phyloP scores from a whole-genome alignment of 2,329 filamentous ascomycete species.

The Ambrosiella cleistominuta region DNA sequence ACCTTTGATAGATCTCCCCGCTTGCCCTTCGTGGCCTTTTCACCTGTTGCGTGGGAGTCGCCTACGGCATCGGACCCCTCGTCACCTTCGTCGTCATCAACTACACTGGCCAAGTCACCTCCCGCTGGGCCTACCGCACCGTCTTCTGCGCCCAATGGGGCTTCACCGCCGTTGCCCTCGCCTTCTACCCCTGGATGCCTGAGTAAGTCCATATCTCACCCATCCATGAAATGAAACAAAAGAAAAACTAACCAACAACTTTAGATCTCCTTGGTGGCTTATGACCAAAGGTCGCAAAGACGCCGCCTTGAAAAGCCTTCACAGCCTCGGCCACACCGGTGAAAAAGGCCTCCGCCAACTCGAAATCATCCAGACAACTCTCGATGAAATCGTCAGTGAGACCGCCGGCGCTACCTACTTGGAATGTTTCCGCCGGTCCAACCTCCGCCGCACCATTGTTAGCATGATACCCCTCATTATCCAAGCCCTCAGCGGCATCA shows the following conservation, averaged over 20 bases:
- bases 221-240: too few relatives aligned
- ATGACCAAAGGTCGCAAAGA: constrained; percentile 19
- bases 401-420: constrained; percentile 22
- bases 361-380: constrained; percentile 15
- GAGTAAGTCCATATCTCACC: constrained; percentile 15
- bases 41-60: constrained; percentile 18
- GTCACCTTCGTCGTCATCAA: constrained; percentile 20
- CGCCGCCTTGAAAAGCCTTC: constrained; percentile 21
- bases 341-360: neutral
- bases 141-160: constrained; percentile 19
- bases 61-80: constrained; percentile 20
- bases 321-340: constrained; percentile 15
- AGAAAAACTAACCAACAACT: neutral
- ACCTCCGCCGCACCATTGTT: constrained; percentile 16
- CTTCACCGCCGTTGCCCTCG: constrained; percentile 18
- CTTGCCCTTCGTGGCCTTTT: constrained; percentile 18
- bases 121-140: constrained; percentile 21
- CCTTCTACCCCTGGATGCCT: constrained; percentile 17
- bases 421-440: constrained; percentile 24
- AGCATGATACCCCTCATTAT: constrained; percentile 22
- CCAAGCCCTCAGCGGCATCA: constrained; percentile 21
- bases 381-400: constrained; percentile 21
- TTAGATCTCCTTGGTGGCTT: constrained; percentile 22
- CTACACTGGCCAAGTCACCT: constrained; percentile 16
- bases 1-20: constrained; percentile 16